Percentiles rank a stretch among this genome's conserved stretches.
Conservation (phyloP, 176 grass and related monocot species). For the Aechmea fasciata region DNA sequence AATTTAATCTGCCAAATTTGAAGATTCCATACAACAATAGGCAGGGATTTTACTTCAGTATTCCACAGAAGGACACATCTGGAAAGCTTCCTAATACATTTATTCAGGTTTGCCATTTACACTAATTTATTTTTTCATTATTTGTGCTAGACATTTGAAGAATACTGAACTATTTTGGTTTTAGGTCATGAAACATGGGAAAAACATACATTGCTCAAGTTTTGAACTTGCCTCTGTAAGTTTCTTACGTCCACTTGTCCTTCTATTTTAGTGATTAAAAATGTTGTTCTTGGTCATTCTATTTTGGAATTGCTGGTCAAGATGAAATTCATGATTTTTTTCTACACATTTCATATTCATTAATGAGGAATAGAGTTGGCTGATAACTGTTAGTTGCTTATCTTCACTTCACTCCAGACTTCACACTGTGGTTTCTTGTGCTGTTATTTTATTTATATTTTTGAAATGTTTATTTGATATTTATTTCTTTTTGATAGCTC, state of each 20-base stretch:
- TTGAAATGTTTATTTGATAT: too few relatives aligned
- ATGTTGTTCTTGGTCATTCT: neutral
- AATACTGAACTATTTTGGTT: slow-evolving; percentile 24
- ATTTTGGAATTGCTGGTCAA: too few relatives aligned
- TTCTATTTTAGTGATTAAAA: neutral
- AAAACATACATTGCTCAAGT: slow-evolving; percentile 89
- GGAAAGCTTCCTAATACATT: slow-evolving; percentile 81
- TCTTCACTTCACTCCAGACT: too few relatives aligned
- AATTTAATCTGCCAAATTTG: slow-evolving; percentile 85
- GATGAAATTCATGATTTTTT: neutral
- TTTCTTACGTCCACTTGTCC: slow-evolving; percentile 17
- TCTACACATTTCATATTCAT: neutral
- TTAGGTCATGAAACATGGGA: slow-evolving; percentile 90
- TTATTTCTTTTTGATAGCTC: too few relatives aligned
- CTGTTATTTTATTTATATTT: too few relatives aligned
- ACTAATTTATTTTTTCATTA: slow-evolving; percentile 22
- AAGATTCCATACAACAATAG: slow-evolving; percentile 76
- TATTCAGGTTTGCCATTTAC: slow-evolving; percentile 53
- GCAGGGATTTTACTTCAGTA: slow-evolving; percentile 82
- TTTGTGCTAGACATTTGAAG: slow-evolving; percentile 14
- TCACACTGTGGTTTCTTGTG: too few relatives aligned
- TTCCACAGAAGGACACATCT: slow-evolving; percentile 73
- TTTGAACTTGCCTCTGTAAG: slow-evolving; percentile 95
- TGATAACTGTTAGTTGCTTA: neutral
- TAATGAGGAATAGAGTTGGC: too few relatives aligned